Evolutionary conservation across 352 stramenopile genomes (phyloP), one percentile per base, ranked within the genome.

Genomic region (Phytophthora palmivora): DNA sequence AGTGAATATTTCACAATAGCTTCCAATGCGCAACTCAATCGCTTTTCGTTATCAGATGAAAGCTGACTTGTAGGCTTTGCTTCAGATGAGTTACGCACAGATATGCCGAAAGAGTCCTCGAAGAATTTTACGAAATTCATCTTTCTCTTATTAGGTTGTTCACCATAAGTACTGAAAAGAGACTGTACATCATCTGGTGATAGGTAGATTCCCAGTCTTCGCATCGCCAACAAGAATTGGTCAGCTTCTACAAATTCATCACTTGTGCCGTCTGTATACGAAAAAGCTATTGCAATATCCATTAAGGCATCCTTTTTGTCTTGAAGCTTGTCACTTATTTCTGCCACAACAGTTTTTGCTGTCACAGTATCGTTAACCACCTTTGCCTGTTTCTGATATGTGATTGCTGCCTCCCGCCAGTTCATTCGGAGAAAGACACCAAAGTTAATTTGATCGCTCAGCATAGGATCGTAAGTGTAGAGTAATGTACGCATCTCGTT

Each of bases 401-500:
- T 37, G 9, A 50, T 63, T 15, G 38, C 64, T 26, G 61, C 61
- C 45, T 84, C 72, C 8, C 58, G 77, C 79, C 77, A 89, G 46
- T 88, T 82, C 42, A 93, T 69, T 18, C 76, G 74, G 4, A 89
- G 48, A 49, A 93, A 93, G 7, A 61, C 46, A 19, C 28, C 36
- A 26, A 66, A 83, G 49, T 89, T 67, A 3, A 93, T 68, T 51
- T 72, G 36, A 42, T 93, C 82, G 15, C 75, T 65, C 7, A 88
- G 50, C 4, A 76, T 34, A 8, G 63, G 74, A 33, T 91, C 84
- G 15, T 91, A 89, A 4, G 64, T 76, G 43, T 82, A 80, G 1
- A 93, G 46, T 3, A 91, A 3, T 14, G 74, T 46, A 1, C 71
- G 76, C 42, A 91, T 47, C 21, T 91, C 84, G n/a, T 84, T 71